Base-by-base conservation (phyloP, 2,329 filamentous ascomycete species). In the Paecilomyces formosus region DNA sequence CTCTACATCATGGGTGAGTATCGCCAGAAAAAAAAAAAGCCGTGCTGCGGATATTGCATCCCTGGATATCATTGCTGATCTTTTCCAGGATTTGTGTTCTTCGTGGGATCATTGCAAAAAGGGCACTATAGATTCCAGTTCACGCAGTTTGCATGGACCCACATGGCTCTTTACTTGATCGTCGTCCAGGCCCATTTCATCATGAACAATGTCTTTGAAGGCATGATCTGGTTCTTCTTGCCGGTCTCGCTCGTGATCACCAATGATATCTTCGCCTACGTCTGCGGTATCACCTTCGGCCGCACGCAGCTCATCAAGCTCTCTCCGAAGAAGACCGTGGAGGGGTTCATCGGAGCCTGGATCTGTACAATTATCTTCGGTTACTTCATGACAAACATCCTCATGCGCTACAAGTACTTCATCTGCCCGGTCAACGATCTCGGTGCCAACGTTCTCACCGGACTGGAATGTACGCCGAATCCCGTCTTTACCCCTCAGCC, bases 191-290 rank as follows among this genome's bases (percentile, higher is more conserved):
- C 94, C 13, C 94, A 99, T 74, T 99, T 99, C 75, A 91, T 97
- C 78, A 97, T 99, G 90, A 99, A 99, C 83, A 99, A 99, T 76
- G 89, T 99, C 64, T 95, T 99, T 68, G 94, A 99, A 78, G 94
- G 94, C 78, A 92, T 99, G 89, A 96, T 99, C 73, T 99, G 94
- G 94, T 97, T 99, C 82, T 97, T 97, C 83, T 79, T 99, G 52
- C 94, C 94, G 7, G 92, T 91, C 7, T 88, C 91, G 56, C 84
- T 99, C 67, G 94, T 99, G 73, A 96, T 99, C 72, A 97, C 90
- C 63, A 99, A 99, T 75, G 94, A 99, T 72, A 99, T 99, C 64
- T 97, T 95, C 69, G 94, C 94, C 68, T 99, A 99, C 74, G 86
- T 99, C 61, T 97, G 92, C 74, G 94, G 94, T 61, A 97, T 99